These are phyloP conservation scores for Aspergillus sojae DNA, from an alignment of 2,329 filamentous ascomycete genomes.

Conservation along the genomic window DNA sequence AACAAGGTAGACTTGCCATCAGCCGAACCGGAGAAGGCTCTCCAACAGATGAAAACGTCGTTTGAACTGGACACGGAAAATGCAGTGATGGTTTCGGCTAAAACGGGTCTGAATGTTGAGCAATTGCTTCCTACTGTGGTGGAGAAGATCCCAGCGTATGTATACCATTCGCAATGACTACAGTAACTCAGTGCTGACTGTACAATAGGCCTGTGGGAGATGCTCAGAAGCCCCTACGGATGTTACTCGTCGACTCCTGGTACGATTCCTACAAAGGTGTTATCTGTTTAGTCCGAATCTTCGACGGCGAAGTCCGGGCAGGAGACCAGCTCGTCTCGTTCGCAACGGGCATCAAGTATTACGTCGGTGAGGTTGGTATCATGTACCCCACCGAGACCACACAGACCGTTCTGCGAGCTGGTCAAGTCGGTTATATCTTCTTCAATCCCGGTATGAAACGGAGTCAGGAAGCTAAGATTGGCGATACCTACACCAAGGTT, in stretches of 20 bases:
- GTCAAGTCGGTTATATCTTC: slow-evolving; percentile 93
- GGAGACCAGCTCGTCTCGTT: slow-evolving; percentile 88
- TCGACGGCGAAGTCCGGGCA: slow-evolving; percentile 80
- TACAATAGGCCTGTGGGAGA: slow-evolving; percentile 67
- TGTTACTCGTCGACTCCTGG: slow-evolving; percentile 96
- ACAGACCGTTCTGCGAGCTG: slow-evolving; percentile 77
- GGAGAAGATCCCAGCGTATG: slow-evolving; percentile 72
- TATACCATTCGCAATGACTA: slow-evolving; percentile 11
- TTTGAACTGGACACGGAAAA: slow-evolving; percentile 84
- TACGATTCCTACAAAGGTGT: slow-evolving; percentile 96
- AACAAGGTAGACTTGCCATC: slow-evolving; percentile 96
- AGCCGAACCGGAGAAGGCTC: slow-evolving; percentile 80
- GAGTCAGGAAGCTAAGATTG: slow-evolving; percentile 92
- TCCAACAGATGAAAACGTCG: slow-evolving; percentile 80
- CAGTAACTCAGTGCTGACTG: slow-evolving; percentile 21
- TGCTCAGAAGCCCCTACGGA: slow-evolving; percentile 69
- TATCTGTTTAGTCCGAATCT: slow-evolving; percentile 84
- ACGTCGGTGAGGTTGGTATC: slow-evolving; percentile 93
- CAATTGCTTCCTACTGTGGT: slow-evolving; percentile 83
- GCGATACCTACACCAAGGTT: slow-evolving; percentile 87
- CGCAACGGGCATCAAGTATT: slow-evolving; percentile 86
- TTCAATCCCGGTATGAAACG: slow-evolving; percentile 99
- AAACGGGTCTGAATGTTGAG: slow-evolving; percentile 86
- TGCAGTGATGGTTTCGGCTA: slow-evolving; percentile 81
- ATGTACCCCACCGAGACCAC: slow-evolving; percentile 89